These are phyloP conservation scores for Daldinia concentrica DNA, from an alignment of 495 filamentous ascomycete species.

Conservation along the genomic window DNA sequence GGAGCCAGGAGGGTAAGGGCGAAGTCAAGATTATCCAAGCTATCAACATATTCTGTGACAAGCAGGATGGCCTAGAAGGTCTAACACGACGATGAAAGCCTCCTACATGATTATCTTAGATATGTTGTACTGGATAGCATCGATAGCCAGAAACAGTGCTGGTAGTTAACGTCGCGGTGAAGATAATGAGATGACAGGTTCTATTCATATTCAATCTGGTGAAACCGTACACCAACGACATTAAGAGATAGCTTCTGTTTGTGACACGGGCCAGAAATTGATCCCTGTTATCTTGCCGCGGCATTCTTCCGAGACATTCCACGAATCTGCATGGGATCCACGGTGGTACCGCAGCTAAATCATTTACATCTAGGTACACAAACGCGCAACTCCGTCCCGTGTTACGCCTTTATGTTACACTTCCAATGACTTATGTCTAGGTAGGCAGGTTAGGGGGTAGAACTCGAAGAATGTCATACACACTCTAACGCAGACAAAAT, in stretches of 20 bases:
- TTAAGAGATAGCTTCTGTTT: too few relatives aligned
- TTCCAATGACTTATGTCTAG: too few relatives aligned
- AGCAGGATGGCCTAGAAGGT: slow-evolving; percentile 63
- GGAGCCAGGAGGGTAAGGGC: slow-evolving; percentile 57
- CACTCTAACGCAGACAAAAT: not conserved
- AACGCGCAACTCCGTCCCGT: too few relatives aligned
- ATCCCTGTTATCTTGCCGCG: not conserved
- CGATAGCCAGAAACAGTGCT: too few relatives aligned
- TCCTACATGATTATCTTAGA: not conserved
- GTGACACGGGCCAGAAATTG: not conserved
- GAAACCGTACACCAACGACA: too few relatives aligned
- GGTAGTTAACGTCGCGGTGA: too few relatives aligned
- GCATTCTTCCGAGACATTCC: slow-evolving; percentile 1
- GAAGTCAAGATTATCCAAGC: slow-evolving; percentile 66
- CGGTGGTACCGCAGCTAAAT: too few relatives aligned
- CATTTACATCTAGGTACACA: too few relatives aligned
- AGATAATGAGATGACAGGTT: too few relatives aligned
- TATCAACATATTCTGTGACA: slow-evolving; percentile 68
- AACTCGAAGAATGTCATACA: not conserved
- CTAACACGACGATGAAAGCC: slow-evolving; percentile 50
- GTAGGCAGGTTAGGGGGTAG: not conserved
- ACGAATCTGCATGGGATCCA: not conserved
- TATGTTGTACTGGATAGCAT: not conserved
- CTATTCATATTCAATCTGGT: too few relatives aligned
- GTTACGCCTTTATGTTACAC: too few relatives aligned